A percentile compares a stretch with the other conserved stretches of the same genome.
These are phyloP conservation scores for Penicillium corylophilum DNA, from an alignment of 2,329 filamentous ascomycete genomes.

Conservation along the genomic window DNA sequence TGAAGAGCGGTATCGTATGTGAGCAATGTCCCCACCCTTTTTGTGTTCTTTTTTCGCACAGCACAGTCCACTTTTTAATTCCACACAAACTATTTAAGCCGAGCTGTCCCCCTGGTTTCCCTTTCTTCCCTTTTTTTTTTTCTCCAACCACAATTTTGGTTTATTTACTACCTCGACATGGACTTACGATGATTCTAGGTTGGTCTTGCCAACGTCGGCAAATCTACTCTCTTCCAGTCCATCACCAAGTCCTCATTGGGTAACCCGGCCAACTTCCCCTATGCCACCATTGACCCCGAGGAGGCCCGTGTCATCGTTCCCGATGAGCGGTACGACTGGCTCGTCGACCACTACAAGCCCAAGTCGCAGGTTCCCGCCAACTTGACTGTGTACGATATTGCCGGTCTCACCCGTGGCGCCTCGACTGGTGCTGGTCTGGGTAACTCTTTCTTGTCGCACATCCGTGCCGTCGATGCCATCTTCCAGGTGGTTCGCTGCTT, in stretches of 20 bases:
- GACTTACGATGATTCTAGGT: conserved; percentile 59
- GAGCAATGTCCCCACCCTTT: conserved; percentile 48
- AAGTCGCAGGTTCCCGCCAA: conserved; percentile 97
- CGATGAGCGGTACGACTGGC: conserved; percentile 93
- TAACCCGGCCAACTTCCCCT: conserved; percentile 99
- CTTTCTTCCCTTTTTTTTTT: conserved; percentile 14
- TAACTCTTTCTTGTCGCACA: conserved; percentile 97
- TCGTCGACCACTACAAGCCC: conserved; percentile 93
- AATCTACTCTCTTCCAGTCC: conserved; percentile 98
- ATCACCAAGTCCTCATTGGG: conserved; percentile 97
- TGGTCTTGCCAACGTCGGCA: conserved; percentile 97
- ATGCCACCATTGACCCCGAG: conserved; percentile 98
- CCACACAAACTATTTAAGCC: conserved; percentile 26
- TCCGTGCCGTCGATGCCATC: conserved; percentile 95
- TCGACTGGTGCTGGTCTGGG: conserved; percentile 97
- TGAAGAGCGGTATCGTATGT: conserved; percentile 98
- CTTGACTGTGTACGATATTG: conserved; percentile 97
- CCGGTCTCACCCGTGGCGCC: conserved; percentile 90
- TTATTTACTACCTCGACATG: not conserved
- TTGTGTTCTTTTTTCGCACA: conserved; percentile 27
- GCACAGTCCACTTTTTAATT: conserved; percentile 28
- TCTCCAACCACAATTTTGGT: conserved; percentile 12
- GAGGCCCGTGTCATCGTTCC: conserved; percentile 97
- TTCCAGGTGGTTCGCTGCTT: conserved; percentile 97
- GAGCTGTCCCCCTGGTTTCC: conserved; percentile 15